Conservation (phyloP, 441 rosid genomes). For the Aquilaria agallochum region DNA sequence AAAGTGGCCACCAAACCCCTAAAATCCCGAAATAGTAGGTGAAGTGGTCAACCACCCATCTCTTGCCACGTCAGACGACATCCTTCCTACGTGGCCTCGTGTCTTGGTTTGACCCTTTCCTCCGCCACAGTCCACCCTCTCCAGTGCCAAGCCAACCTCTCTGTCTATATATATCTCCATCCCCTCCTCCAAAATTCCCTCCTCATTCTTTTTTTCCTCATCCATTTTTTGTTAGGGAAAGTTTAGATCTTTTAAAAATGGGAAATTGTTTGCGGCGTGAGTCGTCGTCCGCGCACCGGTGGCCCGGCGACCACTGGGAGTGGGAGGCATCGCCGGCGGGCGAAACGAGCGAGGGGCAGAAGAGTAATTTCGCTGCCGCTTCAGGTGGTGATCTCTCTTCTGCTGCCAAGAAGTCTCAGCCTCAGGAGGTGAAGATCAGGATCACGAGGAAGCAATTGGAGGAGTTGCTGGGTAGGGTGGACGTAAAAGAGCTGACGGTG, state of each 20-base stretch:
- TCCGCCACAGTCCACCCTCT: constrained; percentile 3
- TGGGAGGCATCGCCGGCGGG: constrained; percentile 23
- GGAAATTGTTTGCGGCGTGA: constrained; percentile 50
- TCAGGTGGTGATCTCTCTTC: not conserved
- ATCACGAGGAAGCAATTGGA: constrained; percentile 51
- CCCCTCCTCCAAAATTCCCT: constrained; percentile 16
- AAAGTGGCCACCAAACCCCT: constrained; percentile 2
- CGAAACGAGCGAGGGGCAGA: not conserved
- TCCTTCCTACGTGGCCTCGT: constrained; percentile 28
- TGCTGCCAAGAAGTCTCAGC: not conserved
- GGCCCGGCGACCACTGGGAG: constrained; percentile 62
- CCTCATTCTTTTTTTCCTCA: constrained; percentile 10
- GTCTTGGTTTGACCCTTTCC: constrained; percentile 26
- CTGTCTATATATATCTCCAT: constrained; percentile 10
- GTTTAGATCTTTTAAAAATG: constrained; percentile 18
- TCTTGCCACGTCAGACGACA: constrained; percentile 30
- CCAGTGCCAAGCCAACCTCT: not conserved
- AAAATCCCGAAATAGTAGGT: constrained; percentile 3
- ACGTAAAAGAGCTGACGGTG: constrained; percentile 34
- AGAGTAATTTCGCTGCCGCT: constrained; percentile 3
- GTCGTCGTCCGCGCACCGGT: constrained; percentile 33
- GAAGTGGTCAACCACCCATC: constrained; percentile 18
- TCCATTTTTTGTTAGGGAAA: not conserved
- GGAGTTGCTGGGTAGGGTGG: constrained; percentile 42
- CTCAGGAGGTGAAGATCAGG: constrained; percentile 49